These are phyloP conservation scores for Diaporthe longicolla DNA, from an alignment of 2,329 filamentous ascomycete genomes.

Conservation along the genomic window DNA sequence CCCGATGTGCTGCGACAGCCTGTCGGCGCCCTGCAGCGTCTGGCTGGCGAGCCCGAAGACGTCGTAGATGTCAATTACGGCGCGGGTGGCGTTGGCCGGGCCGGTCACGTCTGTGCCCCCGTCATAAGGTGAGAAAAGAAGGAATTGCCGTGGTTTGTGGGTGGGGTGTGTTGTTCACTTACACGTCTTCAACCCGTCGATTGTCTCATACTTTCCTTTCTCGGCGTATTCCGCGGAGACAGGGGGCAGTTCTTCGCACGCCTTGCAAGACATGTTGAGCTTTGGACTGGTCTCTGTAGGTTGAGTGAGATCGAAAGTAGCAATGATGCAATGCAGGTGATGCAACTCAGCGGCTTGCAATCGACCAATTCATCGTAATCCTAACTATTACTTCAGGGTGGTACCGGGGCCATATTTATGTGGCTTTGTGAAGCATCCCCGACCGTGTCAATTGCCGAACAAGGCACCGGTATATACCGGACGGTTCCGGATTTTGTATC, in stretches of 20 bases:
- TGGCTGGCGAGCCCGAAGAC: conserved; percentile 62
- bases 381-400: background rate
- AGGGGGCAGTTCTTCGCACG: conserved; percentile 54
- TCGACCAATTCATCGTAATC: background rate
- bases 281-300: background rate
- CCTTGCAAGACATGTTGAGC: conserved; percentile 45
- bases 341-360: background rate
- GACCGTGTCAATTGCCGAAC: conserved; percentile 20
- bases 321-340: background rate
- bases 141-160: background rate
- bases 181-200: conserved; percentile 60
- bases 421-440: background rate
- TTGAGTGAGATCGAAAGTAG: too few species aligned
- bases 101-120: conserved; percentile 53
- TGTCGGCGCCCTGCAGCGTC: conserved; percentile 64
- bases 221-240: conserved; percentile 56
- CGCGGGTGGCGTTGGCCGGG: conserved; percentile 52
- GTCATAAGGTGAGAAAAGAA: background rate
- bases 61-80: conserved; percentile 63
- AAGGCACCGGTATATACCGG: background rate
- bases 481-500: background rate
- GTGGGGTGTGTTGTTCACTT: conserved; percentile 39
- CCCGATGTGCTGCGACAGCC: conserved; percentile 54
- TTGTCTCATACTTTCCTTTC: conserved; percentile 57
- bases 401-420: conserved; percentile 1